Conservation (phyloP, 768 basidiomycete genomes). For the Leccinum subgranulosum region DNA sequence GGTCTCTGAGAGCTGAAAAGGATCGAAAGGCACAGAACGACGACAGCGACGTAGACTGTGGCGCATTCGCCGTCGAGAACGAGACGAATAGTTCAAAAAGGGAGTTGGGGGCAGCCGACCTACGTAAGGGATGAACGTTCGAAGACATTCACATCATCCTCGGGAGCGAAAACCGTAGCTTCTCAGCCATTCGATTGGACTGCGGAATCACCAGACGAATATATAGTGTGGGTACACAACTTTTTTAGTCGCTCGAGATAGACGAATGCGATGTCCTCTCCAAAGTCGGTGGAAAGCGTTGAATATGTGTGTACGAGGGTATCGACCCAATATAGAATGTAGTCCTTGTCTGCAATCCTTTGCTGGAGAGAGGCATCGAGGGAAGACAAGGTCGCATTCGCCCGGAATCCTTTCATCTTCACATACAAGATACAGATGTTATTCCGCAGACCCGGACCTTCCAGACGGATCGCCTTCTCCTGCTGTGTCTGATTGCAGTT, state of each 20-base stretch:
- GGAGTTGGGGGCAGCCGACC: too few species aligned
- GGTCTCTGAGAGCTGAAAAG: too few species aligned
- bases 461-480: constrained; percentile 11
- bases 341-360: not conserved
- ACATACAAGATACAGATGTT: not conserved
- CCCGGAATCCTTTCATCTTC: not conserved
- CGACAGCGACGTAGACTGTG: too few species aligned
- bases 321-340: not conserved
- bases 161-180: not conserved
- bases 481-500: constrained; percentile 35
- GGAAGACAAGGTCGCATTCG: not conserved
- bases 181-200: not conserved
- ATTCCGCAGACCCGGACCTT: constrained; percentile 10
- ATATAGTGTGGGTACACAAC: not conserved
- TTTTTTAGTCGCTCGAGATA: too few species aligned
- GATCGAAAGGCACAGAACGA: too few species aligned
- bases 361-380: not conserved
- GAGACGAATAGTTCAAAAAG: too few species aligned
- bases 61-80: too few species aligned
- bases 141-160: not conserved
- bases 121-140: not conserved
- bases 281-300: not conserved
- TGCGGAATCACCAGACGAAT: not conserved
- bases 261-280: too few species aligned
- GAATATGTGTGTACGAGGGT: not conserved